Evolutionary conservation across 192 early-diverging fungal genomes (phyloP).

Genomic region (Coemansia sp.): DNA sequence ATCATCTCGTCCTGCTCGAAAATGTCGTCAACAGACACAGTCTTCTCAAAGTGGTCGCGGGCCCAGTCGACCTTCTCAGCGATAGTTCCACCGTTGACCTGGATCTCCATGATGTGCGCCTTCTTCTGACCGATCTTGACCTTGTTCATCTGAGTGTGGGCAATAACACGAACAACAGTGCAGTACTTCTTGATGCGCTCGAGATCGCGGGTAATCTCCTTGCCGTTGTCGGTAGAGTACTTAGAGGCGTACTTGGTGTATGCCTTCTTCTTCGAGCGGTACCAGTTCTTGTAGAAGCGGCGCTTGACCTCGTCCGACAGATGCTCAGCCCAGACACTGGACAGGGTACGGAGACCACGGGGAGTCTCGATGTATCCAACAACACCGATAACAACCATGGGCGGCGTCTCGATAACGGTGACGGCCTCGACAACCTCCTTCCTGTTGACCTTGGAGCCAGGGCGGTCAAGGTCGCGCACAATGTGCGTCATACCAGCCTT

Average conservation of each 20-base stretch:
- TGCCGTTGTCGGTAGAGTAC: constrained; percentile 80
- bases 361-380: constrained; percentile 99
- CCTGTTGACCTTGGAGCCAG: constrained; percentile 99
- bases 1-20: constrained; percentile 99
- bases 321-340: constrained; percentile 99
- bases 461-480: constrained; percentile 98
- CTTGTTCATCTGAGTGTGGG: constrained; percentile 96
- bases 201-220: constrained; percentile 87
- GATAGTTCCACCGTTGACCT: constrained; percentile 97
- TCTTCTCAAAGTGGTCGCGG: constrained; percentile 97
- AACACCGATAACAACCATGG: constrained; percentile 96
- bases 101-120: constrained; percentile 99
- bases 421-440: constrained; percentile 99
- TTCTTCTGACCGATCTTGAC: constrained; percentile 97
- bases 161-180: constrained; percentile 94
- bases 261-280: constrained; percentile 99
- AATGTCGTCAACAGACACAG: constrained; percentile 80
- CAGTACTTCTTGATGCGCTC: constrained; percentile 99
- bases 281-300: constrained; percentile 99
- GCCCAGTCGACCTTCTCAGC: constrained; percentile 98
- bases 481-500: constrained; percentile 99
- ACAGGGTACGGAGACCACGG: constrained; percentile 94
- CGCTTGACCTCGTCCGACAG: constrained; percentile 95
- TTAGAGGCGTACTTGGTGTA: constrained; percentile 99
- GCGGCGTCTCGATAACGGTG: constrained; percentile 96